Base-by-base conservation (phyloP, 2,329 filamentous ascomycete genomes). In the Phialocephala sp. region DNA sequence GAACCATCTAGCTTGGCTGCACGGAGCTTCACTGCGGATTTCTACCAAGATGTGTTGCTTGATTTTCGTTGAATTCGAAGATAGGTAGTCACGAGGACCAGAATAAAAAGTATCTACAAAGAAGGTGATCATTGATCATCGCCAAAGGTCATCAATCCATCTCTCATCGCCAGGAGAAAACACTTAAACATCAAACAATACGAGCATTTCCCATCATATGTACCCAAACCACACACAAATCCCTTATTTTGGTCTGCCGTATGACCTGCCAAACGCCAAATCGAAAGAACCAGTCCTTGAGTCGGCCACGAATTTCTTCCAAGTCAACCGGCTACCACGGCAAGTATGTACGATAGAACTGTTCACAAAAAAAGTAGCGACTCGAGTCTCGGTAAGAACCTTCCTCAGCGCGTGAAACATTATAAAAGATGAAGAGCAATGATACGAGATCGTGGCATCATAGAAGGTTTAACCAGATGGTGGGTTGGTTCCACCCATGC, bases 401-500 rank as follows among this genome's bases (percentile, higher is more conserved):
- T 50, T 11, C 50, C 50, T 12, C 50, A 54, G 18, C 11, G 27
- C n/a, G 50, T 35, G 45, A 24, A 50, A 50, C 20, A 50, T 50
- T 50, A 22, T 54, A 54, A 18, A 54, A 54, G 11, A 54, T 54
- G 24, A n/a, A 2, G 37, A 24, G 12, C 18, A 47, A 55, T 54
- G 50, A 24, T 18, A 4, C 11, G 27, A 35, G 11, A 54, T 18
- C 24, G 22, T 32, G 14, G 50, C 50, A n/a, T 11, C 6, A 35
- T 14, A 32, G 50, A 35, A 47, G 35, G 35, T 64, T 65, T 73
- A 73, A 50, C 69, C 71, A 35, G 72, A 72, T 56, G 74, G 74
- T 37, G 69, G 56, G 55, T 72, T 64, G 58, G 63, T 64, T 35
- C 72, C 74, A n/a, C 73, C 68, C 61, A 91, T 86, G 37, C 92